Percentiles rank a stretch among this genome's conserved stretches.
phyloP scores from a whole-genome alignment of 331 rosid genomes.

The Arachis monticola region DNA sequence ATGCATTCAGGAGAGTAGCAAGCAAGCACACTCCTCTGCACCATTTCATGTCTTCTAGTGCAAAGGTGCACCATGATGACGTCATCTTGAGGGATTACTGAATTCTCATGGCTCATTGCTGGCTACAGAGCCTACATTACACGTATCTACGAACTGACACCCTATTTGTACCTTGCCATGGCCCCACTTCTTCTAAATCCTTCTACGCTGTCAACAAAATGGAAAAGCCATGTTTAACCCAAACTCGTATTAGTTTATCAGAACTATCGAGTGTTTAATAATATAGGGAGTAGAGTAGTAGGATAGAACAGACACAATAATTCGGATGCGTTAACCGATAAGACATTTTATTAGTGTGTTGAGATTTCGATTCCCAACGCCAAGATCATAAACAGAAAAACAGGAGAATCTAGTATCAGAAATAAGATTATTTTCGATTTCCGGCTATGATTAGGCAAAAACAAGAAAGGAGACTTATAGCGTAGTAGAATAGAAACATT shows the following conservation, averaged over 20 bases:
- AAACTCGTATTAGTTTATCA: not conserved
- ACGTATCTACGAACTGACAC: constrained; percentile 60
- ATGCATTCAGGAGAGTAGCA: constrained; percentile 25
- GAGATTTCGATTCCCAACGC: too few relatives aligned
- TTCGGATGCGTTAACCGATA: not conserved
- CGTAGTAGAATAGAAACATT: too few relatives aligned
- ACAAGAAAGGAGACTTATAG: too few relatives aligned
- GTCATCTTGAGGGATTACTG: constrained; percentile 41
- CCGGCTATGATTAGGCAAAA: too few relatives aligned
- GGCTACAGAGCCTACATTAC: constrained; percentile 64
- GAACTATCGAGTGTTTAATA: too few relatives aligned
- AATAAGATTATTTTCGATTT: too few relatives aligned
- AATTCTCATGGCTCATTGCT: constrained; percentile 54
- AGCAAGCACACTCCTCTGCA: constrained; percentile 18
- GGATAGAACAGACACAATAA: not conserved
- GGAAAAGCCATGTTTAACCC: constrained; percentile 12
- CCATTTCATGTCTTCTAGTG: constrained; percentile 45
- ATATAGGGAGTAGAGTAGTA: too few relatives aligned
- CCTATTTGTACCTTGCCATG: constrained; percentile 39
- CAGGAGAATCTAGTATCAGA: too few relatives aligned
- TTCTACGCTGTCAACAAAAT: not conserved
- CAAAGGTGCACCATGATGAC: constrained; percentile 34
- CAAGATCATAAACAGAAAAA: too few relatives aligned
- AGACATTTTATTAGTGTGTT: not conserved
- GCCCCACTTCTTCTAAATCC: constrained; percentile 34